Evolutionary conservation across 108 stramenopile species (phyloP), one percentile per base, ranked within the genome.

Genomic region (Craspedostauros australis): DNA sequence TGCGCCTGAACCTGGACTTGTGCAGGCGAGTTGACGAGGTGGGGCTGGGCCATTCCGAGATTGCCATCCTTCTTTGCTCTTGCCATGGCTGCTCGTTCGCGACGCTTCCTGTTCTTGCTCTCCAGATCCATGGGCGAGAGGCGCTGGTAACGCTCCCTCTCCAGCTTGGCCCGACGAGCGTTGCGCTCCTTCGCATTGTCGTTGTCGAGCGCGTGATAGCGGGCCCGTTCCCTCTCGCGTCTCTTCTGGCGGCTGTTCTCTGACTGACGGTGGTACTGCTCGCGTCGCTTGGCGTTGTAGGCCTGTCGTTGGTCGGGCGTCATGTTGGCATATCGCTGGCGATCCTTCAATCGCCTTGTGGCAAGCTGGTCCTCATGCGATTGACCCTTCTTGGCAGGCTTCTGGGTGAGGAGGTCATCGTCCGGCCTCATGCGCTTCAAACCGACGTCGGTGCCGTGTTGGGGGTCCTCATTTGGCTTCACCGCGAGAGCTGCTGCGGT

Each of bases 271-370:
- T 90, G 88, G 53, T 90, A 90, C 42, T 86, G 75, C 25, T 86
- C 88, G 9, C 88, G 79, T 23, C 88, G 79, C 58, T 90, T 85
- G 18, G 74, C 64, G 49, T 90, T 90, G 79, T 90, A 90, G 7
- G 64, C 75, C 12, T 77, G 70, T 26, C 88, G 88, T 26, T 81
- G 80, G 28, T 76, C 77, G 14, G 75, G 64, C 5, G 82, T 78
- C 88, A 90, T 90, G 60, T 52, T 50, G 11, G 88, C 79, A 39
- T 90, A 90, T 19, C 88, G 79, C 46, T 76, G 64, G 25, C 88
- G 84, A 59, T 90, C 88, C 61, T 90, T 90, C 43, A 66, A 36
- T n/a, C 88, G 79, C 15, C 88, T 77, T 14, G 81, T 53, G 19
- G 79, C 84, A 36, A 90, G 63, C 29, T 77, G 75, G 38, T 77